phyloP scores from a whole-genome alignment of 2,329 filamentous ascomycete genomes.

The Ophiocordyceps camponoti-leonardi region DNA sequence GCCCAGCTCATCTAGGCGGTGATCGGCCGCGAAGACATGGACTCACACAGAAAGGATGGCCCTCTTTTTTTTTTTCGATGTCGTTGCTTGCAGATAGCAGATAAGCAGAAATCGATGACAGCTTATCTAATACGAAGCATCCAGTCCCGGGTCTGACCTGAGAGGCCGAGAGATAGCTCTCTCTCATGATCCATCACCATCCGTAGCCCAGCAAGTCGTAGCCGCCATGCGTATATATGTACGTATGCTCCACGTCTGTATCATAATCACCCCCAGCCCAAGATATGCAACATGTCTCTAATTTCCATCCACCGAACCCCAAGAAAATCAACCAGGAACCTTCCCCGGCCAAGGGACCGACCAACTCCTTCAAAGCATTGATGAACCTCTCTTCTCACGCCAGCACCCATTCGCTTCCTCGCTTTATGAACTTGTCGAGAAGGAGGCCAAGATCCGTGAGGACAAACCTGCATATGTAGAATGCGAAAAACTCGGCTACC shows the following conservation, averaged over 20 bases:
- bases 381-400: background rate
- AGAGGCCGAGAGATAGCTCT: too few relatives aligned
- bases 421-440: constrained; percentile 93
- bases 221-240: too few relatives aligned
- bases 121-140: too few relatives aligned
- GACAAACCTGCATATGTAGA: constrained; percentile 93
- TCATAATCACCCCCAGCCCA: background rate
- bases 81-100: too few relatives aligned
- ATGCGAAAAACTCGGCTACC: constrained; percentile 93
- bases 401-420: constrained; percentile 82
- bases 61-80: background rate
- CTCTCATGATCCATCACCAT: too few relatives aligned
- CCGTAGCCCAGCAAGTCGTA: too few relatives aligned
- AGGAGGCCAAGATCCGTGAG: constrained; percentile 67
- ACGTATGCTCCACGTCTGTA: too few relatives aligned
- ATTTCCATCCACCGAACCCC: too few relatives aligned
- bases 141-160: too few relatives aligned
- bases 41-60: background rate
- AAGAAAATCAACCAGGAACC: background rate
- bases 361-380: background rate
- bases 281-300: background rate
- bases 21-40: background rate
- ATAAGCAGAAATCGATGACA: too few relatives aligned
- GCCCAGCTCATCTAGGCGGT: constrained; percentile 19
- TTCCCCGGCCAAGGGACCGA: background rate